A percentile compares a stretch with the other conserved stretches of the same genome.
Evolutionary conservation across 1,139 yeast genomes (phyloP).

Genomic region (Candida sanyaensis): DNA sequence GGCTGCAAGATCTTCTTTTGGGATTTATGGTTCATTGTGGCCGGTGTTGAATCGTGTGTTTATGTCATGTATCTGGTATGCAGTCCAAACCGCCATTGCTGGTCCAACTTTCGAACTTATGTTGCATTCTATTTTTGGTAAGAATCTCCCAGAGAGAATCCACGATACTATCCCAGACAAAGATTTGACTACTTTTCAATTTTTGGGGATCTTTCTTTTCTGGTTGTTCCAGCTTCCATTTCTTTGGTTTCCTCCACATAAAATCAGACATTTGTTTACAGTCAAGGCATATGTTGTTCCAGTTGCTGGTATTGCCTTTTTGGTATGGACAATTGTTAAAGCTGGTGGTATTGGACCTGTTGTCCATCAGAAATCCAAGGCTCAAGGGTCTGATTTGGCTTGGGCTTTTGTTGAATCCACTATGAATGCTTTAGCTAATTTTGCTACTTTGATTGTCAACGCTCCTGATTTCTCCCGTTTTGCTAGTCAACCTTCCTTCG

Average conservation of each 20-base stretch:
- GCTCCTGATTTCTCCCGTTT: slow-evolving; percentile 91
- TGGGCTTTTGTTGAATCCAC: slow-evolving; percentile 84
- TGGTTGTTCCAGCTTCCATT: slow-evolving; percentile 80
- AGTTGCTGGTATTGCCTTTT: slow-evolving; percentile 74
- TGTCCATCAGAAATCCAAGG: slow-evolving; percentile 49
- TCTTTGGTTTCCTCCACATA: slow-evolving; percentile 79
- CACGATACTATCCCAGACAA: slow-evolving; percentile 55
- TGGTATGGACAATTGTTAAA: slow-evolving; percentile 77
- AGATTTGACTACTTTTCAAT: slow-evolving; percentile 60
- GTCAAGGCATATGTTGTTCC: slow-evolving; percentile 77
- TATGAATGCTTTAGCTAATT: slow-evolving; percentile 81
- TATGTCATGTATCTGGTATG: slow-evolving; percentile 83
- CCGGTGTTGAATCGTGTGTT: slow-evolving; percentile 79
- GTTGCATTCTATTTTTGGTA: slow-evolving; percentile 68
- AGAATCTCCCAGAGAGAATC: slow-evolving; percentile 45
- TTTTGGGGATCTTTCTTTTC: slow-evolving; percentile 74
- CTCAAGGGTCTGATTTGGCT: slow-evolving; percentile 62
- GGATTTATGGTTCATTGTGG: slow-evolving; percentile 78
- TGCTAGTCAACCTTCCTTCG: slow-evolving; percentile 51
- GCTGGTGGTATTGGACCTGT: slow-evolving; percentile 77
- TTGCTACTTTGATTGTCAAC: slow-evolving; percentile 83
- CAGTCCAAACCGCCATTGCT: slow-evolving; percentile 81
- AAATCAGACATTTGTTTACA: slow-evolving; percentile 78
- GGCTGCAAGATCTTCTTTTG: slow-evolving; percentile 71
- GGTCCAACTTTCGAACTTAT: slow-evolving; percentile 79